Conservation (phyloP, 1,284 basidiomycete genomes). For the Irpex sp. region DNA sequence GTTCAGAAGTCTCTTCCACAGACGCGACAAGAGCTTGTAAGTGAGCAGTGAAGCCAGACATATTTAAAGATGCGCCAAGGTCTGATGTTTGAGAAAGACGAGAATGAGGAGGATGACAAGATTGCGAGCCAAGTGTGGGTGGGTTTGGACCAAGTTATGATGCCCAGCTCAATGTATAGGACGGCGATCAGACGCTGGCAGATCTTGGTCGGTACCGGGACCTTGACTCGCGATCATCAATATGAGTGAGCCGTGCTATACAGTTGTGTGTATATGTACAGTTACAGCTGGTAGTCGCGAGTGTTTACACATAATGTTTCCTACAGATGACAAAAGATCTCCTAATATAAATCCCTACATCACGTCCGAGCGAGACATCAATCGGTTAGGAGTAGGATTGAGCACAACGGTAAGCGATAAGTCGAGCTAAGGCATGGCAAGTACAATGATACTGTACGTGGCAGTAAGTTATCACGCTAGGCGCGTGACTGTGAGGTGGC, state of each 20-base stretch:
- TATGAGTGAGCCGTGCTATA: neutral
- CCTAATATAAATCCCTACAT: neutral
- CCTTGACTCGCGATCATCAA: neutral
- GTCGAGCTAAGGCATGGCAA: neutral
- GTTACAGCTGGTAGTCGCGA: neutral
- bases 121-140: too few relatives aligned
- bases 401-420: neutral
- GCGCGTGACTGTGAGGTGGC: constrained; percentile 6
- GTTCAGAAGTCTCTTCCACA: constrained; percentile 25
- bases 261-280: neutral
- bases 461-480: neutral
- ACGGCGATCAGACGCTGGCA: neutral
- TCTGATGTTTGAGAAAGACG: neutral
- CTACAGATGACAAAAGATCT: neutral
- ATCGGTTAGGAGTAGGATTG: neutral
- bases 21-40: constrained; percentile 28
- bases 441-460: neutral
- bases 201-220: neutral
- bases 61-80: neutral
- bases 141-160: too few relatives aligned
- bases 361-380: neutral
- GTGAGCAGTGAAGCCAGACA: constrained; percentile 23
- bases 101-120: neutral
- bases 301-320: neutral
- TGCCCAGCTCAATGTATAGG: too few relatives aligned